These are phyloP conservation scores for Lachnellula suecica DNA, from an alignment of 2,329 filamentous ascomycete species.

Conservation along the genomic window DNA sequence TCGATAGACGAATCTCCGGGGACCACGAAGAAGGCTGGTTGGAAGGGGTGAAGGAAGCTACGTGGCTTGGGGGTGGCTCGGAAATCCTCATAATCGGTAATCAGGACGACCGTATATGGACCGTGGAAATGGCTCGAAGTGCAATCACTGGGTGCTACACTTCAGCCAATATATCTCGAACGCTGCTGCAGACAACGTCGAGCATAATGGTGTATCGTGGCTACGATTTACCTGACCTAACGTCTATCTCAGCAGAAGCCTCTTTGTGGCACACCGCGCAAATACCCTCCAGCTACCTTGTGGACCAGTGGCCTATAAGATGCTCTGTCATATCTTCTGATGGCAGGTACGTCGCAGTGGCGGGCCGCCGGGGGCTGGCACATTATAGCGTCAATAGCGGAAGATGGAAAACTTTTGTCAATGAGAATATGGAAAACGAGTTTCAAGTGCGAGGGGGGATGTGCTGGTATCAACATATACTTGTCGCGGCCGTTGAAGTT, in stretches of 20 bases:
- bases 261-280: conserved; percentile 94
- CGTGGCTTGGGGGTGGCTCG: conserved; percentile 85
- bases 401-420: conserved; percentile 92
- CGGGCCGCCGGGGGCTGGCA: conserved; percentile 85
- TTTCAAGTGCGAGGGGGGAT: conserved; percentile 93
- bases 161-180: conserved; percentile 85
- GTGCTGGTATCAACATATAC: conserved; percentile 97
- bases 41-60: conserved; percentile 71
- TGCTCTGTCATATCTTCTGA: conserved; percentile 86
- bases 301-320: conserved; percentile 91
- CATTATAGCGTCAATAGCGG: conserved; percentile 96
- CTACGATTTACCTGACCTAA: conserved; percentile 87
- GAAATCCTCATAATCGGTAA: conserved; percentile 75
- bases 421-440: conserved; percentile 77
- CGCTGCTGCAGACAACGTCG: conserved; percentile 83
- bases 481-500: conserved; percentile 90
- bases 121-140: conserved; percentile 89
- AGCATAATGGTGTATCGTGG: conserved; percentile 91
- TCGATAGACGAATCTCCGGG: conserved; percentile 62
- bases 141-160: conserved; percentile 91
- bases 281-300: conserved; percentile 79
- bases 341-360: conserved; percentile 92
- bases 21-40: conserved; percentile 81
- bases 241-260: conserved; percentile 86
- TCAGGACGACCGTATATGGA: conserved; percentile 78